These are phyloP conservation scores for Trifolium subterraneum DNA, from an alignment of 306 rosid species.

Conservation along the genomic window DNA sequence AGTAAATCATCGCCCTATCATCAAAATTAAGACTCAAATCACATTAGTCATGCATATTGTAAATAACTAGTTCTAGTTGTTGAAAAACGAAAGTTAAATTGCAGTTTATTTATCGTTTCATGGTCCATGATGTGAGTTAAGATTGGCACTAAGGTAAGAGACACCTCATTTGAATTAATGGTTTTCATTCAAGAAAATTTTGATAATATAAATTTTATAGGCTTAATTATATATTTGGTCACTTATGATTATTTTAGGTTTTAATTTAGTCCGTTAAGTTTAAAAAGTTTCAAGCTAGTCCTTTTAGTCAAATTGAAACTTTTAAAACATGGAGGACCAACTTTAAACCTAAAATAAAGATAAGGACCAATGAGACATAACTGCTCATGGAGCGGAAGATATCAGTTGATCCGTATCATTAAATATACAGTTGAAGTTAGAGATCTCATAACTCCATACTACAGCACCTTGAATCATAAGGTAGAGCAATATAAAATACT, in stretches of 20 bases:
- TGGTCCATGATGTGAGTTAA: neutral
- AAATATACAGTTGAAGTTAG: neutral
- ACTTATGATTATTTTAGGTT: no score
- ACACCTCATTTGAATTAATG: neutral
- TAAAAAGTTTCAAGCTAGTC: no score
- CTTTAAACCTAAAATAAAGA: no score
- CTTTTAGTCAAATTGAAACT: no score
- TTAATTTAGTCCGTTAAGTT: no score
- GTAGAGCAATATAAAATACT: neutral
- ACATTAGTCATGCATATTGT: constrained; percentile 3
- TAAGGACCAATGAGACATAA: neutral
- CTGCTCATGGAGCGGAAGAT: no score
- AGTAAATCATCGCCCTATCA: neutral
- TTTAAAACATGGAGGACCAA: no score
- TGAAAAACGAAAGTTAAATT: neutral
- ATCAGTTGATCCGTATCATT: neutral
- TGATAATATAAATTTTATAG: neutral
- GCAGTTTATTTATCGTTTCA: neutral
- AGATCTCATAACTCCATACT: neutral
- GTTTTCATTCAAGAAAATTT: neutral
- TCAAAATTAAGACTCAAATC: neutral
- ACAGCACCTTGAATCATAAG: neutral
- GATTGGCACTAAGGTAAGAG: neutral
- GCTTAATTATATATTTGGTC: no score
- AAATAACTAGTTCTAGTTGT: neutral